Conservation (phyloP, 2,329 filamentous ascomycete genomes). For the Aspergillus aculeatinus region DNA sequence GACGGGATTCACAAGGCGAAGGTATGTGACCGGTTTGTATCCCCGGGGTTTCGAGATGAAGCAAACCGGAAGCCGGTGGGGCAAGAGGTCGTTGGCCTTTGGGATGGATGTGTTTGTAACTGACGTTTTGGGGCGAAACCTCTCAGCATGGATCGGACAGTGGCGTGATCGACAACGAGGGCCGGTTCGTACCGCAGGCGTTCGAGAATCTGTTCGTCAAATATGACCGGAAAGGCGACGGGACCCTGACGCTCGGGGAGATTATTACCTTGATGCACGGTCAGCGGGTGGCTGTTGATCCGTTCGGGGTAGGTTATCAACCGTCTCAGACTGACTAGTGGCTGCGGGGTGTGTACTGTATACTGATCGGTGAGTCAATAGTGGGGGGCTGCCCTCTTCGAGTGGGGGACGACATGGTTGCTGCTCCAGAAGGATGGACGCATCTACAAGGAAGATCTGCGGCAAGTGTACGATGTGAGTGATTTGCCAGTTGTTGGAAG, state of each 20-base stretch:
- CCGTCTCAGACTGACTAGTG: too few relatives aligned
- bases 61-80: too few relatives aligned
- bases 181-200: slow-evolving; percentile 46
- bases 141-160: slow-evolving; percentile 28
- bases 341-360: too few relatives aligned
- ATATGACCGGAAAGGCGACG: slow-evolving; percentile 41
- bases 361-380: background rate
- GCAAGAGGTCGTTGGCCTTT: too few relatives aligned
- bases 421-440: slow-evolving; percentile 30
- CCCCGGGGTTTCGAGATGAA: too few relatives aligned
- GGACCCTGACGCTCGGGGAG: slow-evolving; percentile 42
- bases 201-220: slow-evolving; percentile 52
- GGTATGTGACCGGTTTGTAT: too few relatives aligned
- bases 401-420: slow-evolving; percentile 40
- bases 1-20: slow-evolving; percentile 43
- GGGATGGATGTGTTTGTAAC: too few relatives aligned
- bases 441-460: slow-evolving; percentile 30
- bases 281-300: slow-evolving; percentile 45
- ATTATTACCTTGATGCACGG: slow-evolving; percentile 41
- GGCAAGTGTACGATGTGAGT: slow-evolving; percentile 40
- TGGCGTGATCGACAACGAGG: slow-evolving; percentile 47
- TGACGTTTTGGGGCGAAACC: too few relatives aligned
- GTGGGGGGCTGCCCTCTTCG: slow-evolving; percentile 47
- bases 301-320: slow-evolving; percentile 36
- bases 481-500: too few relatives aligned